Conservation (phyloP, 768 basidiomycete species). For the Pisolithus orientalis region DNA sequence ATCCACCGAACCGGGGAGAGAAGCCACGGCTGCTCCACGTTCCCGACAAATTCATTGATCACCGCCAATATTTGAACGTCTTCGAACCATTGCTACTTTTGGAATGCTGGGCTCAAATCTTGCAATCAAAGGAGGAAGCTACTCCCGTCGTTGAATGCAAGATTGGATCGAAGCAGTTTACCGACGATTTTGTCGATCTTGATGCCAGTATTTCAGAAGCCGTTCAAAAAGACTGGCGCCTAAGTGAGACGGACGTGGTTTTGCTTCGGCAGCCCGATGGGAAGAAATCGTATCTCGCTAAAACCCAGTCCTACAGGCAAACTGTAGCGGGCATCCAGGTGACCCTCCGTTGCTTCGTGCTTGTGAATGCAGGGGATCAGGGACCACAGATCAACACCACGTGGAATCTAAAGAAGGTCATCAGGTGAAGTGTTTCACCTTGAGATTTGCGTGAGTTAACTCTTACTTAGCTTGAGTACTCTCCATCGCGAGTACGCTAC, state of each 20-base stretch:
- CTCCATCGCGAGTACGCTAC: constrained; percentile 90
- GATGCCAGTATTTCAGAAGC: constrained; percentile 56
- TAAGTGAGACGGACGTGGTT: constrained; percentile 84
- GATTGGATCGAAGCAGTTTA: constrained; percentile 61
- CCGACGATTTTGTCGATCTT: constrained; percentile 80
- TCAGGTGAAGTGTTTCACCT: constrained; percentile 48
- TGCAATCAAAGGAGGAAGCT: constrained; percentile 66
- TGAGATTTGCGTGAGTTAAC: constrained; percentile 1
- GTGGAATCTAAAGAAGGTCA: constrained; percentile 76
- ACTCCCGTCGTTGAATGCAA: constrained; percentile 52
- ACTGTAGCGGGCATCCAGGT: constrained; percentile 45
- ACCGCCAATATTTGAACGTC: constrained; percentile 60
- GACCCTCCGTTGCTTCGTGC: constrained; percentile 50
- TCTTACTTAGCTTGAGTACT: constrained; percentile 67
- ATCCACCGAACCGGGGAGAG: constrained; percentile 48
- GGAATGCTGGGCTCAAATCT: constrained; percentile 88
- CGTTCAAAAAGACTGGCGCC: constrained; percentile 63
- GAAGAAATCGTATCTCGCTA: constrained; percentile 59
- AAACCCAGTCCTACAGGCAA: constrained; percentile 47
- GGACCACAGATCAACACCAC: constrained; percentile 57
- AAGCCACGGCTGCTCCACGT: constrained; percentile 37
- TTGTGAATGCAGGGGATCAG: constrained; percentile 39
- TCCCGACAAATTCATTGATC: constrained; percentile 59
- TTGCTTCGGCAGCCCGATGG: constrained; percentile 57
- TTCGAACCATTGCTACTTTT: constrained; percentile 83